These are phyloP conservation scores for Kingdonia uniflora DNA, from an alignment of 164 flowering plant species.

Conservation along the genomic window DNA sequence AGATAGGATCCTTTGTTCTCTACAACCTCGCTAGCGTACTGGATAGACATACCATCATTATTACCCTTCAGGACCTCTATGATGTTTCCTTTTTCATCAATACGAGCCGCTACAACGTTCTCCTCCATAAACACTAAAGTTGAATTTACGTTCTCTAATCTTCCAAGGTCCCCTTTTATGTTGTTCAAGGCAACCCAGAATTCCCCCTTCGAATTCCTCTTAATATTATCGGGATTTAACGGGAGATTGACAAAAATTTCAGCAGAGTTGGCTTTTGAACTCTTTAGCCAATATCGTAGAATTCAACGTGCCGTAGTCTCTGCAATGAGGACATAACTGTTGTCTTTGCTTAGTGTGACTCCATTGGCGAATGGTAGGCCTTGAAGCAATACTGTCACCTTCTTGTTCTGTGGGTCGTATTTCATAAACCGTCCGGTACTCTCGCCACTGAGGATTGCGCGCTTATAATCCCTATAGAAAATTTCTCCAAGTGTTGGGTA, in stretches of 20 bases:
- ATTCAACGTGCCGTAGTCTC: slow-evolving; percentile 10
- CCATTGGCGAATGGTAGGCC: slow-evolving; percentile 19
- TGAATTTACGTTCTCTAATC: background rate
- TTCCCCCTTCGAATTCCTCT: slow-evolving; percentile 5
- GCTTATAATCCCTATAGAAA: background rate
- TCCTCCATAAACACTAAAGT: background rate
- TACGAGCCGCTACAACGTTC: background rate
- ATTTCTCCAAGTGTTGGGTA: too few species aligned
- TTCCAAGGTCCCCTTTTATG: background rate
- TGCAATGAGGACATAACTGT: slow-evolving; percentile 15
- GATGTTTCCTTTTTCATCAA: background rate
- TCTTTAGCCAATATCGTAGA: slow-evolving; percentile 15
- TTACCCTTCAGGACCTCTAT: background rate
- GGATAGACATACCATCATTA: background rate
- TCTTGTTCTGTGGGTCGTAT: slow-evolving; percentile 16
- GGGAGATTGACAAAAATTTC: slow-evolving; percentile 18
- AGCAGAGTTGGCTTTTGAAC: background rate
- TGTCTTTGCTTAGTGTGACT: slow-evolving; percentile 20
- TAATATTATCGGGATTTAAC: slow-evolving; percentile 5
- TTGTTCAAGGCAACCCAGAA: slow-evolving; percentile 14
- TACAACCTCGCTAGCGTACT: slow-evolving; percentile 30
- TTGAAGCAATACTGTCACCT: slow-evolving; percentile 17
- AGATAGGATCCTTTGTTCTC: too few species aligned
- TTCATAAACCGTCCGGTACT: slow-evolving; percentile 16
- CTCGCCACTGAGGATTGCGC: slow-evolving; percentile 18